Evolutionary conservation across 176 grass and related monocot genomes (phyloP).

Genomic region (Avena insularis): DNA sequence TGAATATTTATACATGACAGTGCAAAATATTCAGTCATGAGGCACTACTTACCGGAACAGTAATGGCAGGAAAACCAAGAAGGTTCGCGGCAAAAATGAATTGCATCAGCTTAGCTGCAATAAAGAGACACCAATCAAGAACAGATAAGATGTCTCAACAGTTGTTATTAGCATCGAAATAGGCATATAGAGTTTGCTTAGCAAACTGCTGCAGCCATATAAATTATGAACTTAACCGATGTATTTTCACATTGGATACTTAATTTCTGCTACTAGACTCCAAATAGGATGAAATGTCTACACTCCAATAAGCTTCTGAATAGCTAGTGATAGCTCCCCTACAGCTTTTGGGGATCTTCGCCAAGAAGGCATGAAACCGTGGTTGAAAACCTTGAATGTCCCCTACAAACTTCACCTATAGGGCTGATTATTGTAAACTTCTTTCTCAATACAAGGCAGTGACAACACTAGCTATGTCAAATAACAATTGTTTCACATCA

Average conservation of each 20-base stretch:
- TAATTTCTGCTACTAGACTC: conserved; percentile 3
- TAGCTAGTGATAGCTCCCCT: background rate
- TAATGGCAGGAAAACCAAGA: conserved; percentile 93
- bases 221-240: background rate
- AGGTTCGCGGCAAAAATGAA: conserved; percentile 88
- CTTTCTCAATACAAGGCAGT: background rate
- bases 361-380: background rate
- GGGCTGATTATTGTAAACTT: background rate
- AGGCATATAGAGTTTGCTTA: background rate
- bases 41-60: conserved; percentile 79
- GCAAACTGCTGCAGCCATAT: background rate
- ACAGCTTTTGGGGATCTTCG: background rate
- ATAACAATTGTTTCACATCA: background rate
- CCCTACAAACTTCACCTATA: background rate
- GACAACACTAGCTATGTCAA: conserved; percentile 6
- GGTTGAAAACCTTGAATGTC: too few species aligned
- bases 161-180: conserved; percentile 7
- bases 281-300: conserved; percentile 26
- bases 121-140: background rate
- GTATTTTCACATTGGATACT: background rate
- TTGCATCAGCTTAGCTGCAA: conserved; percentile 82
- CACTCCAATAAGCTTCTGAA: background rate
- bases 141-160: background rate
- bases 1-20: background rate
- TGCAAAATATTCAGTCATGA: background rate